A percentile compares a stretch with the other conserved stretches of the same genome.
Evolutionary conservation across 305 asterid genomes (phyloP).

Genomic region (Fraxinus paxiana): DNA sequence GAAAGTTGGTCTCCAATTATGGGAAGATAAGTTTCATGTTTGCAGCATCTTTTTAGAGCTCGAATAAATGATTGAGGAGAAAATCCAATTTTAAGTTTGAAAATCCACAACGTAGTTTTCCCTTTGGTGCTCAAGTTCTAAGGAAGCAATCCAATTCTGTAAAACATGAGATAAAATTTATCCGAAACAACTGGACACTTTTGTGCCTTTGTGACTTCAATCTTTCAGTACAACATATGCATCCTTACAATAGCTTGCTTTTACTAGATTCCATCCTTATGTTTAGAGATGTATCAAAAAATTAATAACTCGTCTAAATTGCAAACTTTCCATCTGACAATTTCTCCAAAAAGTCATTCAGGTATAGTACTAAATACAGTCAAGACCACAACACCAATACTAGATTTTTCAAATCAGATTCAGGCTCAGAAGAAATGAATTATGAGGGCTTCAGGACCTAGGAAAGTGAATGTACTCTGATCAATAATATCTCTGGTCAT

Average conservation of each 20-base stretch:
- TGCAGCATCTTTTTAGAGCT: neutral
- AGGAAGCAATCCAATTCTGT: neutral
- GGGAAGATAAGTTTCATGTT: neutral
- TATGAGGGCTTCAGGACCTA: neutral
- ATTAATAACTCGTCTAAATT: neutral
- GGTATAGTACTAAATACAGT: neutral
- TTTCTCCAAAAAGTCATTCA: conserved; percentile 1
- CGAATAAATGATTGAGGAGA: neutral
- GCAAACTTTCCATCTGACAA: conserved; percentile 5
- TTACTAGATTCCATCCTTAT: neutral
- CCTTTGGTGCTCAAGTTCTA: neutral
- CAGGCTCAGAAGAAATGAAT: neutral
- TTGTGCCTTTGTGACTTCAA: neutral
- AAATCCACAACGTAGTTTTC: neutral
- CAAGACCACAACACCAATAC: neutral
- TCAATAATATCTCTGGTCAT: neutral
- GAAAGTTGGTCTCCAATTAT: neutral
- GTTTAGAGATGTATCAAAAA: neutral
- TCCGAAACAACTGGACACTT: neutral
- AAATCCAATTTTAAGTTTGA: neutral
- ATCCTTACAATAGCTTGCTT: neutral
- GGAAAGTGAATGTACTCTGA: neutral
- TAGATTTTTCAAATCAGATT: neutral
- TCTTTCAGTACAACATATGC: neutral
- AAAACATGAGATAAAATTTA: neutral